Evolutionary conservation across 805 yeast genomes (phyloP).

Genomic region (Brettanomyces custersianus): DNA sequence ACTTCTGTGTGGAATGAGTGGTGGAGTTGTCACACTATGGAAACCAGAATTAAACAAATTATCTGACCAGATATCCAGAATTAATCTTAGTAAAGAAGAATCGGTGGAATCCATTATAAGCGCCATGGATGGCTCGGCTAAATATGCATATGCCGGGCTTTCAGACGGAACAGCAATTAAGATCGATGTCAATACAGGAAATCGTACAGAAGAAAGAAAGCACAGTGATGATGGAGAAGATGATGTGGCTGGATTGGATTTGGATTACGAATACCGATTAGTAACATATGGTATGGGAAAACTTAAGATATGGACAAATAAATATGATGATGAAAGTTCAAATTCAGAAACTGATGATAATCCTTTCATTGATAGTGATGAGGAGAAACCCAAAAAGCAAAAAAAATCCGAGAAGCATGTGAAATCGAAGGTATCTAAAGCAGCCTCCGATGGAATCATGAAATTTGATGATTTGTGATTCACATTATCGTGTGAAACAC

Average conservation of each 20-base stretch:
- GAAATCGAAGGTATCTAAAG: conserved; percentile 2
- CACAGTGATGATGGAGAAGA: conserved; percentile 59
- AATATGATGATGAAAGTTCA: conserved; percentile 13
- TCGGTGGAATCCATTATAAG: conserved; percentile 66
- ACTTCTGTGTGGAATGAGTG: conserved; percentile 76
- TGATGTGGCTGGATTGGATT: conserved; percentile 68
- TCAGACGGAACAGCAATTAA: conserved; percentile 67
- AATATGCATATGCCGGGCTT: conserved; percentile 68
- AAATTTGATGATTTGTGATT: conserved; percentile 1
- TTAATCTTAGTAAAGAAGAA: conserved; percentile 50
- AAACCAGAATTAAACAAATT: conserved; percentile 57
- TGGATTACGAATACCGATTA: conserved; percentile 73
- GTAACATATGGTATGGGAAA: conserved; percentile 79
- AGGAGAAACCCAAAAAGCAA: conserved; percentile 1
- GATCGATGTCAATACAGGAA: conserved; percentile 56
- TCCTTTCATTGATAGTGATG: not conserved
- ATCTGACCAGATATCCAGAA: conserved; percentile 71
- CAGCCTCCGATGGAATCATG: conserved; percentile 1
- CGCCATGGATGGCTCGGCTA: conserved; percentile 42
- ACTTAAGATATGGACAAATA: conserved; percentile 62
- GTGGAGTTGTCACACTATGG: conserved; percentile 87
- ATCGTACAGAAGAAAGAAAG: conserved; percentile 51
- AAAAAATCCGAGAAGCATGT: conserved; percentile 4
- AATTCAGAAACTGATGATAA: conserved; percentile 11
- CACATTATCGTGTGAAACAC: no score